Evolutionary conservation across 345 rosid genomes (phyloP).

Genomic region (Linum trigynum): DNA sequence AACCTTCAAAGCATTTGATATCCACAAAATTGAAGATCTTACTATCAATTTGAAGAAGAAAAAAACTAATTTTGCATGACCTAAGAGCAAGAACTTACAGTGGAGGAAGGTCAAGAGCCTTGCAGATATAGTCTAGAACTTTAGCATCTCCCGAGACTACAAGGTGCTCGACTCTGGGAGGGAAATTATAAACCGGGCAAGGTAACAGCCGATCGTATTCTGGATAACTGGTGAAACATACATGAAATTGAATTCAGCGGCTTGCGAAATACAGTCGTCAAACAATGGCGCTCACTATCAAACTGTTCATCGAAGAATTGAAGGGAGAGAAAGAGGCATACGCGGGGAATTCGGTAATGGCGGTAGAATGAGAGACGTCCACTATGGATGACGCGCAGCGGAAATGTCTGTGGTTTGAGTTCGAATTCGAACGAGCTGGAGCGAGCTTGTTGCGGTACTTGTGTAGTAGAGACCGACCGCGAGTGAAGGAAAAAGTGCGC

Average conservation of each 20-base stretch:
- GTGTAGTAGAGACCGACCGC: constrained; percentile 3
- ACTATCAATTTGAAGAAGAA: constrained; percentile 8
- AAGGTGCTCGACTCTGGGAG: constrained; percentile 78
- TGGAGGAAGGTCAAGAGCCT: constrained; percentile 69
- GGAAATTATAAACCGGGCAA: constrained; percentile 45
- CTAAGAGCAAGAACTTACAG: constrained; percentile 39
- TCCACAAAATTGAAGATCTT: constrained; percentile 22
- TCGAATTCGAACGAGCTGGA: constrained; percentile 8
- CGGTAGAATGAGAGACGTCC: constrained; percentile 18
- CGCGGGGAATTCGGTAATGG: constrained; percentile 35
- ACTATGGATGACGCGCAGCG: constrained; percentile 30
- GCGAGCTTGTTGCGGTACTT: constrained; percentile 10
- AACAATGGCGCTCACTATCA: not conserved
- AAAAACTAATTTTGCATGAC: not conserved
- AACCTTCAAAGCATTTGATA: constrained; percentile 63
- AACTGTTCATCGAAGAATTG: not conserved
- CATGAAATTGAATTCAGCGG: not conserved
- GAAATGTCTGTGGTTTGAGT: constrained; percentile 22
- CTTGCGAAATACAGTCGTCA: not conserved
- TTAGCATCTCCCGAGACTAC: constrained; percentile 63
- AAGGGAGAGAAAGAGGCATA: constrained; percentile 18
- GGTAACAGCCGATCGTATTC: constrained; percentile 69
- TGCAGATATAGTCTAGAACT: constrained; percentile 48
- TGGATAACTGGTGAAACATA: constrained; percentile 32
- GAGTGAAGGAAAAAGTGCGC: constrained; percentile 35